Evolutionary conservation across 345 rosid species (phyloP), one percentile per base, ranked within the genome.

Genomic region (Eucalyptus camaldulensis): DNA sequence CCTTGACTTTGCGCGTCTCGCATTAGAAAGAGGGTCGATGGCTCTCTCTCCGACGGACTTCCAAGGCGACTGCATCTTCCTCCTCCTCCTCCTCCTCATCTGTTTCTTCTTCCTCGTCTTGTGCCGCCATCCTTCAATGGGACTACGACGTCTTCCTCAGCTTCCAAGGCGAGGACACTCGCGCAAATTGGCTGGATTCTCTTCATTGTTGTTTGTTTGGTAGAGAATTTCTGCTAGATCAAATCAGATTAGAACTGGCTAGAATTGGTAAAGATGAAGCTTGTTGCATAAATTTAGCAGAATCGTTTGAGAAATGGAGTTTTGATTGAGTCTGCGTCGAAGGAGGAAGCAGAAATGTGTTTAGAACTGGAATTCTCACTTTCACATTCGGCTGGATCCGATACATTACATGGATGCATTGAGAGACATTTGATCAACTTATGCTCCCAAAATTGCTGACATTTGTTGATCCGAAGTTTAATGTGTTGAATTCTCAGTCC

Each of bases 81-180:
- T 33, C 40, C 40, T 37, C 40, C 40, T 37, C 49, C 6, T 67
- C 62, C 12, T 56, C 69, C 4, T 62, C 69, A 5, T 62, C 80
- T 14, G 16, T 37, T 16, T 67, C 80, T 31, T 67, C 62, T 2
- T 56, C 62, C 10, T 22, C 80, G 6, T 31, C 22, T 27, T 86
- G 51, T 44, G 81, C 67, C 67, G 50, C 86, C 47, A 33, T 50
- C 47, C 33, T 27, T 83, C 50, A 7, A 8, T 85, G 86, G 90
- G 89, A 85, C 43, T 90, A 89, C 88, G 92, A 92, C 56, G 91
- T 92, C 53, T 92, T 91, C 89, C 31, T 91, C 88, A 92, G 93
- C 86, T 92, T 76, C 80, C 43, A 90, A 54, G 93, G 92, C 29
- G 88, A 88, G 51, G 92, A 92, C 90, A 89, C 90, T 47, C 92